phyloP scores from a whole-genome alignment of 2,329 filamentous ascomycete species.

The Massarina eburnea region DNA sequence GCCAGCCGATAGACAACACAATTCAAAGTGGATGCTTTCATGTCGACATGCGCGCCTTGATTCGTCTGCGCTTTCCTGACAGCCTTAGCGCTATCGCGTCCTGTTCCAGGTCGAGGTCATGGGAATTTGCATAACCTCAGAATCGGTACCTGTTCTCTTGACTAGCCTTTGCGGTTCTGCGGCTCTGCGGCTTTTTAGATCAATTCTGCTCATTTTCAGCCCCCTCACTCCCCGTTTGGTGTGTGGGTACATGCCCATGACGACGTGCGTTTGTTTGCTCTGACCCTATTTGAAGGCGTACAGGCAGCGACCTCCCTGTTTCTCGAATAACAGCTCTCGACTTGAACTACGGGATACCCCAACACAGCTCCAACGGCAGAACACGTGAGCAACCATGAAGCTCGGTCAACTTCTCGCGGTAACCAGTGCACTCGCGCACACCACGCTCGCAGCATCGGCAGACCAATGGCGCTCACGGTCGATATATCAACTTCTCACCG shows the following conservation, averaged over 20 bases:
- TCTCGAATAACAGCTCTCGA: too few relatives aligned
- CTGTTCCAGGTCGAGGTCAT: neutral
- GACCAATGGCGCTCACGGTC: slow-evolving; percentile 42
- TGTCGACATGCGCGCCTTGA: neutral
- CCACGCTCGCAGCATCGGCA: slow-evolving; percentile 27
- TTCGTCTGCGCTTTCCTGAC: neutral
- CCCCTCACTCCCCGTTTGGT: too few relatives aligned
- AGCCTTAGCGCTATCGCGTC: neutral
- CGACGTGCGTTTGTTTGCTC: neutral
- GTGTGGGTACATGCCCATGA: neutral
- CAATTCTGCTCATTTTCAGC: neutral
- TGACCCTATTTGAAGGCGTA: neutral
- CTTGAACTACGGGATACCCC: too few relatives aligned
- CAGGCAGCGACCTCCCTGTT: too few relatives aligned
- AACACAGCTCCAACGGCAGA: too few relatives aligned
- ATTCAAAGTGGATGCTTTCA: slow-evolving; percentile 1
- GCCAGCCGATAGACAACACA: neutral
- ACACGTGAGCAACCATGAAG: neutral
- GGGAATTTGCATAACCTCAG: neutral
- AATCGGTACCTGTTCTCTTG: neutral
- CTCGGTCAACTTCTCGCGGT: neutral
- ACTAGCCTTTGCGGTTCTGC: neutral
- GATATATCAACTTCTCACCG: slow-evolving; percentile 46
- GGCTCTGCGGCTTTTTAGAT: neutral
- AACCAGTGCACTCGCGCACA: slow-evolving; percentile 5